Percentiles rank a stretch among this genome's conserved stretches.
Evolutionary conservation across 2,329 filamentous ascomycete genomes (phyloP).

Genomic region (Lasiodiplodia citricola): DNA sequence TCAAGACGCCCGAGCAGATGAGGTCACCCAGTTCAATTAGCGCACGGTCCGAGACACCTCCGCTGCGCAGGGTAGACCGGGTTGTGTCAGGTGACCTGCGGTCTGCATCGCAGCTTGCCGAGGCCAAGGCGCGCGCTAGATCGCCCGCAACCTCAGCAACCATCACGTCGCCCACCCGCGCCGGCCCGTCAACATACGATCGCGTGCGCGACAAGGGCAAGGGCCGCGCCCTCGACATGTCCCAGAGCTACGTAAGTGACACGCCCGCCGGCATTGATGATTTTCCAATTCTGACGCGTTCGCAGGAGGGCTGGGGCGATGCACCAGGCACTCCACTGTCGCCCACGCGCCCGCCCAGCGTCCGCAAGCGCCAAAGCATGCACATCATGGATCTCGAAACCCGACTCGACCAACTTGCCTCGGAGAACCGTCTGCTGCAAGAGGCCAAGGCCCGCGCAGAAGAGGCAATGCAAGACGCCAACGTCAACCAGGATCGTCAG

Average conservation of each 20-base stretch:
- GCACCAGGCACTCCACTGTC: slow-evolving; percentile 88
- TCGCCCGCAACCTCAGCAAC: slow-evolving; percentile 40
- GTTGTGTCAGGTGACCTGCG: slow-evolving; percentile 78
- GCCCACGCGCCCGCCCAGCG: slow-evolving; percentile 90
- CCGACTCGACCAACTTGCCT: slow-evolving; percentile 79
- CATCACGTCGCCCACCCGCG: slow-evolving; percentile 39
- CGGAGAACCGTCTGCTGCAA: slow-evolving; percentile 81
- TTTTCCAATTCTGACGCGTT: slow-evolving; percentile 33
- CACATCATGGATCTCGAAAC: slow-evolving; percentile 89
- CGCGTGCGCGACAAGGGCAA: slow-evolving; percentile 88
- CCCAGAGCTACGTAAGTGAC: slow-evolving; percentile 87
- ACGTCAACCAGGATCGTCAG: slow-evolving; percentile 54
- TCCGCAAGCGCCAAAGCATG: slow-evolving; percentile 97
- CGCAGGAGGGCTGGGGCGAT: slow-evolving; percentile 91
- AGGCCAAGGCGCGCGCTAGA: slow-evolving; percentile 38
- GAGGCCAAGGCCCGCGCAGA: slow-evolving; percentile 75
- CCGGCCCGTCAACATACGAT: slow-evolving; percentile 65
- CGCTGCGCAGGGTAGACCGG: slow-evolving; percentile 71
- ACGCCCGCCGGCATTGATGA: slow-evolving; percentile 21
- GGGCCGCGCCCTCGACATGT: slow-evolving; percentile 74
- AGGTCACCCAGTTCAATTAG: slow-evolving; percentile 68
- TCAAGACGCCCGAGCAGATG: slow-evolving; percentile 51
- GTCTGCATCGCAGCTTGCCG: slow-evolving; percentile 67
- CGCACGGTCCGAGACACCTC: slow-evolving; percentile 66
- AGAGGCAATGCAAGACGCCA: slow-evolving; percentile 61